A percentile compares a stretch with the other conserved stretches of the same genome.
phyloP scores from a whole-genome alignment of 176 grass and related monocot species.

The Phoenix dactylifera region DNA sequence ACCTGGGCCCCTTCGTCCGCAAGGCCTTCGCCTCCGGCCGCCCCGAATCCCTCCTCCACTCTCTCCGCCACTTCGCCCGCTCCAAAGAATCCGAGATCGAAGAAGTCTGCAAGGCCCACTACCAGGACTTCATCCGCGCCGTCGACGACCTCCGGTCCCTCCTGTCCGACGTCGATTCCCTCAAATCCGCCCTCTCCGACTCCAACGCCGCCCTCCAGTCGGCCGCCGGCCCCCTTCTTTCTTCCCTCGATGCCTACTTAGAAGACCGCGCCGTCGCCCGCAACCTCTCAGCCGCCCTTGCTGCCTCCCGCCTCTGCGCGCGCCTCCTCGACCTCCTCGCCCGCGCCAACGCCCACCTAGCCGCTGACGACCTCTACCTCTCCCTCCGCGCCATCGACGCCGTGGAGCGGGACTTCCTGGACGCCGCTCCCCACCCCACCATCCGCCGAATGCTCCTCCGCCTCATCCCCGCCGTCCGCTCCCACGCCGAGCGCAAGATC shows the following conservation, averaged over 20 bases:
- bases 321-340: conserved; percentile 66
- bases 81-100: conserved; percentile 27
- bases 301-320: conserved; percentile 49
- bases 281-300: conserved; percentile 63
- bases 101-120: conserved; percentile 88
- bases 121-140: conserved; percentile 89
- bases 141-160: conserved; percentile 96
- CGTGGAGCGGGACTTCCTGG: conserved; percentile 56
- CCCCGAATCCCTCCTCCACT: conserved; percentile 23
- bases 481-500: conserved; percentile 84
- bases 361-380: conserved; percentile 61
- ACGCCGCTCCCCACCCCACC: conserved; percentile 50
- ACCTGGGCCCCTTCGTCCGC: conserved; percentile 29
- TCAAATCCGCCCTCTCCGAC: conserved; percentile 71
- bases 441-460: conserved; percentile 68
- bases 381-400: conserved; percentile 79
- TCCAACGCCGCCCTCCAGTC: conserved; percentile 68
- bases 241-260: conserved; percentile 74
- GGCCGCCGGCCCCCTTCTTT: conserved; percentile 56
- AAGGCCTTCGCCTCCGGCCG: conserved; percentile 57
- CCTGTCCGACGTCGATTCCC: conserved; percentile 73
- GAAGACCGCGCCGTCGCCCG: conserved; percentile 54
- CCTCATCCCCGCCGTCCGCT: conserved; percentile 61
- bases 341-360: conserved; percentile 67
- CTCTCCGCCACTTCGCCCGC: conserved; percentile 10